phyloP scores from a whole-genome alignment of 768 basidiomycete species.

The Lepiota brunneoincarnata region DNA sequence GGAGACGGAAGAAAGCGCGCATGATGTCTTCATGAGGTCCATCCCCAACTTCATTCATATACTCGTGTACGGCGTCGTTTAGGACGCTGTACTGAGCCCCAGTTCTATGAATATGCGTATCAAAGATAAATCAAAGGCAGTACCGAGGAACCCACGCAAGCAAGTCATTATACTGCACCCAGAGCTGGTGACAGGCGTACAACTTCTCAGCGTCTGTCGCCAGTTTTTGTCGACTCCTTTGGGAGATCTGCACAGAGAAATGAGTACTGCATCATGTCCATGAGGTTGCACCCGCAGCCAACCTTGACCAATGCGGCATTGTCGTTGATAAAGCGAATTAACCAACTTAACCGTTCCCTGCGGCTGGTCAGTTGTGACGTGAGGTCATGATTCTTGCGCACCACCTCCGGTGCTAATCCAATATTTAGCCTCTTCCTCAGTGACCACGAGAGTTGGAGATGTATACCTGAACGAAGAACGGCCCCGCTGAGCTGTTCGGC shows the following conservation, averaged over 20 bases:
- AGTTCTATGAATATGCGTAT: constrained; percentile 35
- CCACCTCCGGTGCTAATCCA: constrained; percentile 58
- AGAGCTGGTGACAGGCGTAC: constrained; percentile 76
- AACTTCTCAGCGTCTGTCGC: constrained; percentile 86
- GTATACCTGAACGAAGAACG: constrained; percentile 68
- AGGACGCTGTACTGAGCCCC: constrained; percentile 61
- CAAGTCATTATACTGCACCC: constrained; percentile 71
- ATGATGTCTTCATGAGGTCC: constrained; percentile 70
- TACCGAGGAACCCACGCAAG: constrained; percentile 45
- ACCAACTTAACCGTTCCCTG: constrained; percentile 73
- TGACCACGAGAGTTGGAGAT: neutral
- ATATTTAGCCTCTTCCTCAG: neutral
- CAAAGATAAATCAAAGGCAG: neutral
- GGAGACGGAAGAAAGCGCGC: constrained; percentile 79
- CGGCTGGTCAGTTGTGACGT: constrained; percentile 73
- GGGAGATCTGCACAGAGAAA: constrained; percentile 61
- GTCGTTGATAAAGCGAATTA: constrained; percentile 88
- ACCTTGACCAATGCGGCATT: constrained; percentile 81
- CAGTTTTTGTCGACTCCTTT: constrained; percentile 69
- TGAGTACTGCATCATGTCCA: neutral
- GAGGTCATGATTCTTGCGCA: constrained; percentile 76
- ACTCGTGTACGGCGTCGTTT: constrained; percentile 65
- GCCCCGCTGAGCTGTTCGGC: constrained; percentile 73
- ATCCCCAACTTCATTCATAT: constrained; percentile 60
- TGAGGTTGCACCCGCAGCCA: constrained; percentile 11